Base-by-base conservation (phyloP, 345 rosid species). In the Melastoma malabathricum region DNA sequence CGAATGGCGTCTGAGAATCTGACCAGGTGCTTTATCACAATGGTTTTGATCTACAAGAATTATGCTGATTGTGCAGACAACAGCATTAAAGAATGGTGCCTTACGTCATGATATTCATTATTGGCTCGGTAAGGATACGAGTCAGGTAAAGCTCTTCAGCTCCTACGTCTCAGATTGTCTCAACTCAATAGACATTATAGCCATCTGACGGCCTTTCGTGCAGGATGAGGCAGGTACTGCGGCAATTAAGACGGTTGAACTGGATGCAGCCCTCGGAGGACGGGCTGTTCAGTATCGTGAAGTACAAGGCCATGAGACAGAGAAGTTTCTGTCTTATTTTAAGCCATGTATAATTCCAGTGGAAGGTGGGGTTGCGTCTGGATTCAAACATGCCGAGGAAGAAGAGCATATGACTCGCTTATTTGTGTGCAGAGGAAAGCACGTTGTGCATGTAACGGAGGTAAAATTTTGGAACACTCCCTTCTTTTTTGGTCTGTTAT, bases 271-370 rank as follows among this genome's bases (percentile, higher is more conserved):
- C 18, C 94, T 93, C 54, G 99, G 99, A 57, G 99, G 99, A 43
- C 95, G 94, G 64, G 99, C 95, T 44, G 96, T 93, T 55, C 99
- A 93, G 63, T 93, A 88, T 73, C 88, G 97, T 67, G 99, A 93
- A 79, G 77, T 75, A 13, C 99, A 93, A 59, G 94, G 97, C 52
- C 94, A 88, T 18, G 99, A 93, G 67, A 79, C 94, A 0, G 97
- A 88, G 66, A 93, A 80, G 75, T 93, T 93, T 59, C 73, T 88
- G 43, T 93, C 99, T 3, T 83, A 85, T 65, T 93, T 93, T 52
- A 93, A 93, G 69, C 99, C 99, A 45, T 93, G 97, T 62, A 85
- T 93, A 50, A 93, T 93, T 59, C 99, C 99, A 18, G 80, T 78
- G 56, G 83, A 93, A 71, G 99, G 99, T 62, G 99, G 99, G 51